Percentiles rank a stretch among this genome's conserved stretches.
phyloP scores from a whole-genome alignment of 2,329 filamentous ascomycete species.

The Huntiella bhutanensis region DNA sequence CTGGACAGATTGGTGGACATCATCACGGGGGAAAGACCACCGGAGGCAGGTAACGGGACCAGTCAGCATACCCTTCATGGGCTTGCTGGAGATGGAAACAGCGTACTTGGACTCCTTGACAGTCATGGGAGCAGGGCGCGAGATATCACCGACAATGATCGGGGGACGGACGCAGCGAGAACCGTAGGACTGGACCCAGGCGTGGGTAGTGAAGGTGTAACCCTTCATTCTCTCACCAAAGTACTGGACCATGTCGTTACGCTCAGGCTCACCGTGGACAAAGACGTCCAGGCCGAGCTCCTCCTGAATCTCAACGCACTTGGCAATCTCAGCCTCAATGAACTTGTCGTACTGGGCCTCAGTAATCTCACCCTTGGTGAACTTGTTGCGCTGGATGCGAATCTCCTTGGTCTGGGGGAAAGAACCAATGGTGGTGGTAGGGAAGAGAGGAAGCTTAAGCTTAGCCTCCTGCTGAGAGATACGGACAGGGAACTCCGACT shows the following conservation, averaged over 20 bases:
- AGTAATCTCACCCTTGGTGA: conserved; percentile 96
- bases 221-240: conserved; percentile 94
- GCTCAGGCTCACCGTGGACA: conserved; percentile 97
- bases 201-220: conserved; percentile 97
- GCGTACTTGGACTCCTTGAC: conserved; percentile 99
- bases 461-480: conserved; percentile 78
- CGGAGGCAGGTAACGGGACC: conserved; percentile 95
- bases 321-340: conserved; percentile 96
- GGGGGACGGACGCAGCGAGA: conserved; percentile 96
- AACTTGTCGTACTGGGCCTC: conserved; percentile 90
- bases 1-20: conserved; percentile 97
- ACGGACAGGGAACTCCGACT: conserved; percentile 70
- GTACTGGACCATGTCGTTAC: conserved; percentile 99
- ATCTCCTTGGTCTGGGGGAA: conserved; percentile 99
- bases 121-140: conserved; percentile 89
- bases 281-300: conserved; percentile 94
- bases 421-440: conserved; percentile 96
- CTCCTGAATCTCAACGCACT: conserved; percentile 91
- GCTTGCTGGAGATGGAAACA: conserved; percentile 87
- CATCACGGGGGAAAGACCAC: conserved; percentile 99
- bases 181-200: conserved; percentile 96
- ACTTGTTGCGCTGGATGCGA: conserved; percentile 88
- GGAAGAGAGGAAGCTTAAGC: conserved; percentile 90
- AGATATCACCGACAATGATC: conserved; percentile 97
- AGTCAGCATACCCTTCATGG: conserved; percentile 99